Evolutionary conservation across 2,329 filamentous ascomycete species (phyloP), one percentile per base, ranked within the genome.

Genomic region (Neopestalotiopsis sp.): DNA sequence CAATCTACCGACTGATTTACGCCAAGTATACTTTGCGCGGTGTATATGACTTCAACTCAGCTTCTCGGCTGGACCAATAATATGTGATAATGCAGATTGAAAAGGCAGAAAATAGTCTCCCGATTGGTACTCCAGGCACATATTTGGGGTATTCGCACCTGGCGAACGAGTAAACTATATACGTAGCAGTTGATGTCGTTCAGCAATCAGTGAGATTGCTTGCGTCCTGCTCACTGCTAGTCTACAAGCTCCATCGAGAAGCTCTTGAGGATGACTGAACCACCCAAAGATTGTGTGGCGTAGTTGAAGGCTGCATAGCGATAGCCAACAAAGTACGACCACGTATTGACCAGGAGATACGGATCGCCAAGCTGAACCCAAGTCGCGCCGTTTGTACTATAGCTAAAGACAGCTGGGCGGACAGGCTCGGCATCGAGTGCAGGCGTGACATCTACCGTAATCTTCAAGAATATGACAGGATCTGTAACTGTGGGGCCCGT

Each of bases 261-360:
- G 40, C 49, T 65, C 12, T 64, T 67, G 17, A 78, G 69, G 7
- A 60, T 66, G 1, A 77, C 74, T 17, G 69, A 69, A 1, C 84
- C 84, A 0, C 83, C 83, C 13, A 84, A 71, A 0, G 71, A 74
- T 62, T 75, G 76, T 4, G 83, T 85, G 0, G 83, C 84, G 74
- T 77, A 83, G 71, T 85, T 85, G 70, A 85, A 85, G n/a, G 84
- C 80, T 0, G 79, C 84, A 67, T 76, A 85, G 0, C 84, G 75
- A 67, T 85, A 85, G 0, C 81, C 84, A 66, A 81, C 79, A 67
- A 84, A 86, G 71, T 81, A 84, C 7, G 76, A 69, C 82, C 82
- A 85, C 5, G 76, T 75, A 24, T 73, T 81, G 65, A 77, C 78
- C 72, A 85, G 67, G 13, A 74, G 69, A 5, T 78, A 81, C 0